Conservation (phyloP, 2,329 filamentous ascomycete genomes). For the Aurifilum marmelostoma region DNA sequence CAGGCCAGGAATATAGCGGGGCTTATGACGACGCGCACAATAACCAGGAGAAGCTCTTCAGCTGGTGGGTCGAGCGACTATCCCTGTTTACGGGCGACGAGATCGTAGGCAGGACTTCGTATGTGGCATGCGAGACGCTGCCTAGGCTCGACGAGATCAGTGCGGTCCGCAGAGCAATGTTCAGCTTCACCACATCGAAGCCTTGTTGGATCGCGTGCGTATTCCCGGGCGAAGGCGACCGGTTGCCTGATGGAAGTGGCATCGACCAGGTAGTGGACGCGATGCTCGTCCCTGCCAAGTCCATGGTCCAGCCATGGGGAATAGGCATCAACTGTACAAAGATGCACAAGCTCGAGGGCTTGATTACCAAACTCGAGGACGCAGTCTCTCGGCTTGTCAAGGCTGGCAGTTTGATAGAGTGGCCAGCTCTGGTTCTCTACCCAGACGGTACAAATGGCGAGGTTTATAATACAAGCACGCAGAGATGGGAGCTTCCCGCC, state of each 20-base stretch:
- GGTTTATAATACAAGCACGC: conserved; percentile 66
- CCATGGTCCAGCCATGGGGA: conserved; percentile 54
- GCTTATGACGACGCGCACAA: conserved; percentile 57
- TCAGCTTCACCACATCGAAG: conserved; percentile 29
- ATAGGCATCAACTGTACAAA: conserved; percentile 73
- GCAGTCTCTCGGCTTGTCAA: conserved; percentile 45
- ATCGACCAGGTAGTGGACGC: conserved; percentile 46
- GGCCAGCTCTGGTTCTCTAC: conserved; percentile 65
- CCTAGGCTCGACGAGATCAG: conserved; percentile 64
- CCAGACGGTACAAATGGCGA: conserved; percentile 72
- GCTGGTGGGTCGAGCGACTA: conserved; percentile 63
- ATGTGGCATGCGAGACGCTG: conserved; percentile 68
- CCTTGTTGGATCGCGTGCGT: conserved; percentile 66
- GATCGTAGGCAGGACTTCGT: conserved; percentile 48
- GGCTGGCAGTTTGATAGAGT: conserved; percentile 39
- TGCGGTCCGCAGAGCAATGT: conserved; percentile 55
- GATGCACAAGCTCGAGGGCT: conserved; percentile 60
- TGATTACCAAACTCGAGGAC: conserved; percentile 59
- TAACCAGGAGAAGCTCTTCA: conserved; percentile 47
- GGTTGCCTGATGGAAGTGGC: conserved; percentile 59
- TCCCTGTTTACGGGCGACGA: conserved; percentile 50
- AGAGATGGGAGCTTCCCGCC: conserved; percentile 59
- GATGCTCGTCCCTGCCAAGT: conserved; percentile 40
- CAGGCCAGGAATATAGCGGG: conserved; percentile 68
- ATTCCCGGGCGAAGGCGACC: conserved; percentile 57